Percentiles rank a stretch among this genome's conserved stretches.
Conservation (phyloP, 768 basidiomycete species). For the Ephemerocybe angulata region DNA sequence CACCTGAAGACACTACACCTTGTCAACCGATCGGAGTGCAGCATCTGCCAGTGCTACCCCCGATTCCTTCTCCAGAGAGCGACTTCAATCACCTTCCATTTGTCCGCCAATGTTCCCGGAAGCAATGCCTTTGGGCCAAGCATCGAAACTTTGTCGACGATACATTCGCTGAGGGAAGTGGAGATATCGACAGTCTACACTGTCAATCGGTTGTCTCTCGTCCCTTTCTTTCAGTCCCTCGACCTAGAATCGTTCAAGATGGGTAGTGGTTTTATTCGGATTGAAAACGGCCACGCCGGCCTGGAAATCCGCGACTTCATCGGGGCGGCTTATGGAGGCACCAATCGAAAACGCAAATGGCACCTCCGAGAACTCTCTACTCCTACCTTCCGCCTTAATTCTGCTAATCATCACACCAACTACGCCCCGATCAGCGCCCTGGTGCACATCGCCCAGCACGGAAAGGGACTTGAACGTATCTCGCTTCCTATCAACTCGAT, state of each 20-base stretch:
- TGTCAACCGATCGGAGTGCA: not conserved
- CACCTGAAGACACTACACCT: not conserved
- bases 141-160: not conserved
- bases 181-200: not conserved
- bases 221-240: not conserved
- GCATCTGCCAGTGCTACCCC: not conserved
- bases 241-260: not conserved
- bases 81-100: not conserved
- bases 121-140: not conserved
- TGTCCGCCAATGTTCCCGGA: no score
- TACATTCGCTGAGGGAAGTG: not conserved
- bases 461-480: not conserved
- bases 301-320: not conserved
- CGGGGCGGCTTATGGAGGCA: not conserved
- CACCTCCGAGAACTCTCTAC: not conserved
- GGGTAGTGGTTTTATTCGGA: no score
- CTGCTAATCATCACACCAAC: no score
- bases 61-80: not conserved
- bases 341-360: not conserved
- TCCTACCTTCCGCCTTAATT: not conserved
- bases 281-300: no score
- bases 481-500: not conserved
- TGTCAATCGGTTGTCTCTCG: not conserved
- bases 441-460: not conserved
- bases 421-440: not conserved